Percentiles rank a stretch among this genome's conserved stretches.
Conservation (phyloP, 306 rosid genomes). For the Malus sieversii region DNA sequence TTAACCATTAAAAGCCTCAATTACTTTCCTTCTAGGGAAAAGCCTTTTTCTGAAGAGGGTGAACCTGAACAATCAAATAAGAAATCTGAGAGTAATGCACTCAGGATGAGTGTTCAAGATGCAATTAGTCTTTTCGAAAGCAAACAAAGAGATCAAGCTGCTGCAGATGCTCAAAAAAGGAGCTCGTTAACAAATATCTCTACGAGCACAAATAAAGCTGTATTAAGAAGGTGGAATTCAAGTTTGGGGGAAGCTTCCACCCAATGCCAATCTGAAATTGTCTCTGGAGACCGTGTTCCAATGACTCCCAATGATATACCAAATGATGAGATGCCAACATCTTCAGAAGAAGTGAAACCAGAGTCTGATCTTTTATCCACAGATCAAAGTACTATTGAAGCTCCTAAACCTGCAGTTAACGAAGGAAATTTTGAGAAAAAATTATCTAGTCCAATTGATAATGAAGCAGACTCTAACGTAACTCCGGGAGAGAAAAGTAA, state of each 20-base stretch:
- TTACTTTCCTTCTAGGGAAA: slow-evolving; percentile 61
- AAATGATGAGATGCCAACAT: slow-evolving; percentile 24
- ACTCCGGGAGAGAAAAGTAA: slow-evolving; percentile 32
- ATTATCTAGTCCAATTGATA: slow-evolving; percentile 33
- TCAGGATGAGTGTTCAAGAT: slow-evolving; percentile 88
- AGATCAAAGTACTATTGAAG: slow-evolving; percentile 30
- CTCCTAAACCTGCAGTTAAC: slow-evolving; percentile 27
- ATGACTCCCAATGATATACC: slow-evolving; percentile 31
- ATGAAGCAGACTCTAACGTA: slow-evolving; percentile 30
- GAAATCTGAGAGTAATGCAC: slow-evolving; percentile 62
- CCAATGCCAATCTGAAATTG: slow-evolving; percentile 43
- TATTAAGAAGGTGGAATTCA: slow-evolving; percentile 95
- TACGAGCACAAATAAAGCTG: slow-evolving; percentile 61
- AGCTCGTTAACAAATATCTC: slow-evolving; percentile 57
- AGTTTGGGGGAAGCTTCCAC: slow-evolving; percentile 66
- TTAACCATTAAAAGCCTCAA: slow-evolving; percentile 80
- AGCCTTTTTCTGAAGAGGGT: slow-evolving; percentile 53
- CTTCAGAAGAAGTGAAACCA: slow-evolving; percentile 27
- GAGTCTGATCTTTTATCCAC: slow-evolving; percentile 36
- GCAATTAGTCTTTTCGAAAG: slow-evolving; percentile 91
- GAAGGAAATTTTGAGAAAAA: slow-evolving; percentile 36
- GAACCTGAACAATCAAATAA: slow-evolving; percentile 43
- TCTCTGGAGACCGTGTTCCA: slow-evolving; percentile 38
- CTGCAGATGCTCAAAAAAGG: slow-evolving; percentile 50
- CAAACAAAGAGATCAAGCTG: slow-evolving; percentile 63